phyloP scores from a whole-genome alignment of 1,139 yeast genomes.

The Kurtzmaniella quercitrusa region DNA sequence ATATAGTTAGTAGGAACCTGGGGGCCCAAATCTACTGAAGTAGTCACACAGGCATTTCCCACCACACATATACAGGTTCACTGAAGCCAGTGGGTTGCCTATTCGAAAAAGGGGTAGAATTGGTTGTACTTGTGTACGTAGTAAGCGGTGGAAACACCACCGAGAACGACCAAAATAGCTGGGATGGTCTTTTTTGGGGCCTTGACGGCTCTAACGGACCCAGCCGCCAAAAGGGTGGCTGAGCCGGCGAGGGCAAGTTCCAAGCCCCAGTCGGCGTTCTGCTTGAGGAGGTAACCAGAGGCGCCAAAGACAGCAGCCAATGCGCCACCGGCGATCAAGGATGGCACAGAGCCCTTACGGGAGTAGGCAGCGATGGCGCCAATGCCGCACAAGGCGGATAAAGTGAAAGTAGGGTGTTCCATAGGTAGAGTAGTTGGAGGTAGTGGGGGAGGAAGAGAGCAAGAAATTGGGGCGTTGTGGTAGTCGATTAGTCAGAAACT shows the following conservation, averaged over 20 bases:
- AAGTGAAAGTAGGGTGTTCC: slow-evolving; percentile 80
- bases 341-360: slow-evolving; percentile 74
- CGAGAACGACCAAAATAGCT: slow-evolving; percentile 56
- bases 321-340: slow-evolving; percentile 72
- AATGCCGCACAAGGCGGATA: slow-evolving; percentile 67
- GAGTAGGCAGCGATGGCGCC: slow-evolving; percentile 74
- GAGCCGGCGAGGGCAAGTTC: slow-evolving; percentile 78
- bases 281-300: slow-evolving; percentile 72
- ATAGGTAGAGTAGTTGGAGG: slow-evolving; percentile 12
- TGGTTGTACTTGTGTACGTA: slow-evolving; percentile 70
- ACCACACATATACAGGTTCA: background rate
- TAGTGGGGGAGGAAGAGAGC: background rate
- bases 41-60: background rate
- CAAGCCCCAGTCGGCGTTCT: slow-evolving; percentile 76
- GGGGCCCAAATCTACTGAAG: too few species aligned
- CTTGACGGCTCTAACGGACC: slow-evolving; percentile 62
- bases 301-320: slow-evolving; percentile 66
- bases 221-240: slow-evolving; percentile 59
- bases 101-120: slow-evolving; percentile 40
- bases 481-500: too few species aligned
- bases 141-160: slow-evolving; percentile 62
- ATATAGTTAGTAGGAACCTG: too few species aligned
- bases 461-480: too few species aligned
- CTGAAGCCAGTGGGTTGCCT: too few species aligned
- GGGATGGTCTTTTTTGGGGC: slow-evolving; percentile 71